Evolutionary conservation across 148 eudicot species (phyloP).

Genomic region (Rheum nobile): DNA sequence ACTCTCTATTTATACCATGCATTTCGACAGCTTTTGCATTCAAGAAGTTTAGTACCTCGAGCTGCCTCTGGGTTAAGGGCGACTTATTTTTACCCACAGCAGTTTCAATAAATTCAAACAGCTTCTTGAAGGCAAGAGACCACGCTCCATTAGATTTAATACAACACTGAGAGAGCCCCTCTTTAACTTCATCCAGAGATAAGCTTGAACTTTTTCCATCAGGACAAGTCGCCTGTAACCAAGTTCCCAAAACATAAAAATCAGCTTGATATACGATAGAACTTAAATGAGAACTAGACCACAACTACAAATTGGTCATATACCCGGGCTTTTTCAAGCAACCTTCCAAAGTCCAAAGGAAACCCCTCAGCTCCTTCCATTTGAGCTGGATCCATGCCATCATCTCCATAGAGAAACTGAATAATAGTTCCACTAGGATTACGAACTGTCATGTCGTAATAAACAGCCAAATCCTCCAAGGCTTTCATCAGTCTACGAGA

Average conservation of each 20-base stretch:
- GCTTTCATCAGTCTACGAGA: slow-evolving; percentile 94
- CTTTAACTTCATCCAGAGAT: slow-evolving; percentile 35
- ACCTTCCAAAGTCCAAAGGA: slow-evolving; percentile 74
- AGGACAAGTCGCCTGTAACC: slow-evolving; percentile 80
- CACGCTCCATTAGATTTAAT: slow-evolving; percentile 47
- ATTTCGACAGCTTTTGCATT: not conserved
- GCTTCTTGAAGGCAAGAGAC: slow-evolving; percentile 42
- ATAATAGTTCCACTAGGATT: slow-evolving; percentile 72
- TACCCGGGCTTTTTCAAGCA: slow-evolving; percentile 75
- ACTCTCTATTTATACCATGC: not conserved
- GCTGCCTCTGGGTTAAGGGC: slow-evolving; percentile 51
- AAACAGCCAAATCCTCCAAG: slow-evolving; percentile 74
- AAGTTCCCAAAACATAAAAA: not conserved
- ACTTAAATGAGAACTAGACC: not conserved
- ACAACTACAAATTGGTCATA: not conserved
- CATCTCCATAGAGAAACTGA: slow-evolving; percentile 87
- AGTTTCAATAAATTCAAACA: slow-evolving; percentile 35
- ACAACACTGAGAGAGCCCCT: slow-evolving; percentile 36
- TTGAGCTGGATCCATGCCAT: slow-evolving; percentile 95
- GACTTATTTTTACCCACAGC: slow-evolving; percentile 25
- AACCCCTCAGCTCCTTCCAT: slow-evolving; percentile 88
- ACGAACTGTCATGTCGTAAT: slow-evolving; percentile 86
- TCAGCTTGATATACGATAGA: not conserved
- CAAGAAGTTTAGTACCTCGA: slow-evolving; percentile 38
- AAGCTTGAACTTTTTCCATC: slow-evolving; percentile 35